A percentile compares a stretch with the other conserved stretches of the same genome.
These are phyloP conservation scores for Yamadazyma pseudoaaseri DNA, from an alignment of 1,139 yeast species.

Conservation along the genomic window DNA sequence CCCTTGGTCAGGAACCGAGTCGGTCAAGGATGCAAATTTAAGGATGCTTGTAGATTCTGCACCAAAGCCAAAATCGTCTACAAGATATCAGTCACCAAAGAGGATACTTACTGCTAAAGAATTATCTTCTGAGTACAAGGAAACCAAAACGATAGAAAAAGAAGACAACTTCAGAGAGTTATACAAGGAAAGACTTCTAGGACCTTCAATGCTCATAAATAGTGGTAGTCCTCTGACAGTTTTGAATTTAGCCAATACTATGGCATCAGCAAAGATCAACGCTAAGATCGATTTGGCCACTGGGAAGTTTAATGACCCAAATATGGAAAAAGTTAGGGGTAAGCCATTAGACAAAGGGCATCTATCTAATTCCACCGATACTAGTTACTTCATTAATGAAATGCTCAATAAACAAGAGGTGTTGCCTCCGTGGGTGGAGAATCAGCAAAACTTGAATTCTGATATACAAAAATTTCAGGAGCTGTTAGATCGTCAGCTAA, in stretches of 20 bases:
- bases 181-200: conserved; percentile 61
- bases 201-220: conserved; percentile 52
- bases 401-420: conserved; percentile 75
- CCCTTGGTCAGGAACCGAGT: conserved; percentile 75
- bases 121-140: conserved; percentile 59
- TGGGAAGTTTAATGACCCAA: conserved; percentile 61
- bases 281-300: conserved; percentile 59
- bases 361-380: conserved; percentile 53
- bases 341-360: conserved; percentile 56
- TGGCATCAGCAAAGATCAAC: conserved; percentile 75
- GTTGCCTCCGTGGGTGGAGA: conserved; percentile 87
- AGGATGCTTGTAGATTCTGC: conserved; percentile 64
- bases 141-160: conserved; percentile 31
- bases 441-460: conserved; percentile 57
- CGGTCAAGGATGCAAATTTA: conserved; percentile 46
- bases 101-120: conserved; percentile 55
- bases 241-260: conserved; percentile 48
- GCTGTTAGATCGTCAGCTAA: conserved; percentile 38
- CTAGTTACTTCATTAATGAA: conserved; percentile 44
- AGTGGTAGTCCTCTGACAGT: conserved; percentile 38
- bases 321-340: conserved; percentile 57
- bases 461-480: conserved; percentile 47
- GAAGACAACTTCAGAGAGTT: conserved; percentile 60
- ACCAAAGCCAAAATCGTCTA: conserved; percentile 42
- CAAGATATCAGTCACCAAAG: conserved; percentile 7